A percentile compares a stretch with the other conserved stretches of the same genome.
phyloP scores from a whole-genome alignment of 495 filamentous ascomycete species.

The Neurospora pannonica region DNA sequence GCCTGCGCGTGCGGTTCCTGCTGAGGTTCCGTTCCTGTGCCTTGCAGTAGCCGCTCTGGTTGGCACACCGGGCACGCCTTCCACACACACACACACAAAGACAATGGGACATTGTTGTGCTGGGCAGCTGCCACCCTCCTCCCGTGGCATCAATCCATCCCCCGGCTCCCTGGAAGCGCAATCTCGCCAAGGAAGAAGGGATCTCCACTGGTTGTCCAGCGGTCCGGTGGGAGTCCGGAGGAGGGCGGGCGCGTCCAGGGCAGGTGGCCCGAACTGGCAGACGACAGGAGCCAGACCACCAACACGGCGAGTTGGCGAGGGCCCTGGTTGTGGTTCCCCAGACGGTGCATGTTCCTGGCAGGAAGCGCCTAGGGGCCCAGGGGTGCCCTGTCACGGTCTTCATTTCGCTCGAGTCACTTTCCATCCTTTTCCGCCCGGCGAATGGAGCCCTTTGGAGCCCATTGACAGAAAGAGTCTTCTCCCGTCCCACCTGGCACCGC shows the following conservation, averaged over 20 bases:
- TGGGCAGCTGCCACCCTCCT: conserved; percentile 6
- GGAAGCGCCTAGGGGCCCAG: background rate
- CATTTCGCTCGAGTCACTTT: background rate
- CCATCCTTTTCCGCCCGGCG: background rate
- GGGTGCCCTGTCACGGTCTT: background rate
- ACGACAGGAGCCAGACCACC: background rate
- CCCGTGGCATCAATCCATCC: conserved; percentile 1
- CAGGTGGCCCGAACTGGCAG: conserved; percentile 1
- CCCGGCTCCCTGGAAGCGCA: conserved; percentile 6
- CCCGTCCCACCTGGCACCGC: background rate
- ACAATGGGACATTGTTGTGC: background rate
- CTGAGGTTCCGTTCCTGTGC: background rate
- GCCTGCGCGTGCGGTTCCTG: background rate
- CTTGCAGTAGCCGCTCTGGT: background rate
- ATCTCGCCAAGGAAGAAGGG: conserved; percentile 26
- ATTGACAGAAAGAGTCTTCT: background rate
- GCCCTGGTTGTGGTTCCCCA: conserved; percentile 2
- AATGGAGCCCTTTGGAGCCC: background rate
- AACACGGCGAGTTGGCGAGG: conserved; percentile 2
- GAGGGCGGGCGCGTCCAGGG: background rate
- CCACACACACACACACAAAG: background rate
- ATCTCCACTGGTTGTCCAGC: conserved; percentile 10
- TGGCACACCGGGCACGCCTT: background rate
- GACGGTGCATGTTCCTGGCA: background rate
- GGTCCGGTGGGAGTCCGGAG: background rate